Percentiles rank a stretch among this genome's conserved stretches.
Conservation (phyloP, 1,139 yeast species). For the Sugiyamaella xylanicola region DNA sequence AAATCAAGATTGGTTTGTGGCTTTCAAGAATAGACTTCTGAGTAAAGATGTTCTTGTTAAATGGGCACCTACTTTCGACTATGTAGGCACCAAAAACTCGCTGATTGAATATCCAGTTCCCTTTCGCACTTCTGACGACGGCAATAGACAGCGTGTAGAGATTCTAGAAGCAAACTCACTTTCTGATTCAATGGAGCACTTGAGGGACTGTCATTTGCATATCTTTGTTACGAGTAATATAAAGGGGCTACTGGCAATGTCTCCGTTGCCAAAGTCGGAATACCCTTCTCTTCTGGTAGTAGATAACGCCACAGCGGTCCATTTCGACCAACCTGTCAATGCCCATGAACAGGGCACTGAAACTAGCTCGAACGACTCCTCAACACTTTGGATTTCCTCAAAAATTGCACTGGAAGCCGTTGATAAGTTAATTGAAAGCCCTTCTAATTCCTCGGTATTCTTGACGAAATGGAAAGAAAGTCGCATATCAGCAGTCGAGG, state of each 20-base stretch:
- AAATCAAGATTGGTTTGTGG: conserved; percentile 40
- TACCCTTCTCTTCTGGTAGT: conserved; percentile 31
- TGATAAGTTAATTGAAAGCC: conserved; percentile 35
- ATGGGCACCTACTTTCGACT: conserved; percentile 38
- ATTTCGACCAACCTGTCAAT: conserved; percentile 16
- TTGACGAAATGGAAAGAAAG: conserved; percentile 33
- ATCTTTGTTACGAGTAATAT: conserved; percentile 32
- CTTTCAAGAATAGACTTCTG: conserved; percentile 36
- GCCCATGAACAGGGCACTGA: too few species aligned
- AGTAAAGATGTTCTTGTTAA: conserved; percentile 41
- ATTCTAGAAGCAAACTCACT: conserved; percentile 40
- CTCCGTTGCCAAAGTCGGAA: conserved; percentile 3
- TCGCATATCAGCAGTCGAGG: conserved; percentile 32
- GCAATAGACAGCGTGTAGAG: conserved; percentile 29
- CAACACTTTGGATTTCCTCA: conserved; percentile 29
- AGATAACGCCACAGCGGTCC: conserved; percentile 27
- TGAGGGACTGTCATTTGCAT: conserved; percentile 39
- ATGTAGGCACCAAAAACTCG: conserved; percentile 42
- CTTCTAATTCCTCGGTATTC: conserved; percentile 37
- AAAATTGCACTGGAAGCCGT: conserved; percentile 35
- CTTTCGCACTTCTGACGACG: conserved; percentile 28
- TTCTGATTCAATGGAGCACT: conserved; percentile 39
- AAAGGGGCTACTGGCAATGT: conserved; percentile 23
- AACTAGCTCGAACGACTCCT: too few species aligned
- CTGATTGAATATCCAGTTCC: conserved; percentile 43